Percentiles rank a stretch among this genome's conserved stretches.
These are phyloP conservation scores for Tulasnella sp. DNA, from an alignment of 768 basidiomycete genomes.

Conservation along the genomic window DNA sequence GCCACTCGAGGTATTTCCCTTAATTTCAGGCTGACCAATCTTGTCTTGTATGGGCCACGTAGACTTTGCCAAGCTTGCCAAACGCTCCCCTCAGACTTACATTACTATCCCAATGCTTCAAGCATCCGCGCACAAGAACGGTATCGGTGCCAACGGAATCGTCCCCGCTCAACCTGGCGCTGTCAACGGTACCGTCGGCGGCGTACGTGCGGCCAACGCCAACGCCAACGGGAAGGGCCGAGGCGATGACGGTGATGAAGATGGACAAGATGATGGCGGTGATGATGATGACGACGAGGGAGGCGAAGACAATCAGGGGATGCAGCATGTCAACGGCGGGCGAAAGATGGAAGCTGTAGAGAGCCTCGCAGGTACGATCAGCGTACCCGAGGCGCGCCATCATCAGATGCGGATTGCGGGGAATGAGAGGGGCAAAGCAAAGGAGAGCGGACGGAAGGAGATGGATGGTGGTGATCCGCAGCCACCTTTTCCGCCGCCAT, in stretches of 20 bases:
- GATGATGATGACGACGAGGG: not conserved
- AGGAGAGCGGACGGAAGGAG: no score
- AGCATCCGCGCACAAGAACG: conserved; percentile 13
- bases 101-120: conserved; percentile 8
- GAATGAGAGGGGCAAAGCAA: no score
- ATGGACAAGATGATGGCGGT: not conserved
- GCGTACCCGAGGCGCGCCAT: no score
- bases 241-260: not conserved
- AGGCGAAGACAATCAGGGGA: not conserved
- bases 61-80: conserved; percentile 18
- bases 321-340: no score
- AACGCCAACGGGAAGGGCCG: not conserved
- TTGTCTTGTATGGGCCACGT: not conserved
- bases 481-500: not conserved
- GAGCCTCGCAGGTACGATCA: not conserved
- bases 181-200: not conserved
- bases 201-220: not conserved
- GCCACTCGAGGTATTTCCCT: not conserved
- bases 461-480: no score
- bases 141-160: conserved; percentile 3
- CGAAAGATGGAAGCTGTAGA: not conserved
- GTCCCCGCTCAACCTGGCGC: not conserved
- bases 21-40: not conserved
- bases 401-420: no score
- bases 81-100: not conserved